phyloP scores from a whole-genome alignment of 768 basidiomycete species.

The Mycena capillaripes region DNA sequence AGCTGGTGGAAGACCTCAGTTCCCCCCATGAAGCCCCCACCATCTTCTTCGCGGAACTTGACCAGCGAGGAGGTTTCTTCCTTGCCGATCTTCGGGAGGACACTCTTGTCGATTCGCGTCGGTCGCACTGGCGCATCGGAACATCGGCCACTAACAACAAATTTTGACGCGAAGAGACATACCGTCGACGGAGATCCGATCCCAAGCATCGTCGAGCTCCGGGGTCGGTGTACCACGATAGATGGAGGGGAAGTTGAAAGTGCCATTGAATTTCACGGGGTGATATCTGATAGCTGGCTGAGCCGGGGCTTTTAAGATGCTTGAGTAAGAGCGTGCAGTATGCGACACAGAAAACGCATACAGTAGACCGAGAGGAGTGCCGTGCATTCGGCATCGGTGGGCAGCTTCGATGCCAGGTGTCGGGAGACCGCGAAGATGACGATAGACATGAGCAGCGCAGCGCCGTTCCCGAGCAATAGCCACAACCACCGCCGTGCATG shows the following conservation, averaged over 20 bases:
- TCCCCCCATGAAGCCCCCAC: neutral
- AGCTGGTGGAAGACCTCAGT: too few relatives aligned
- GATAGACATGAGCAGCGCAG: neutral
- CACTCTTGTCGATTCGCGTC: neutral
- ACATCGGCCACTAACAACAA: neutral
- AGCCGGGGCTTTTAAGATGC: neutral
- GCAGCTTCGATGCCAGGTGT: neutral
- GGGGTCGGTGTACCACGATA: neutral
- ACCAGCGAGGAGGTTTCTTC: neutral
- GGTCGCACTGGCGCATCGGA: neutral
- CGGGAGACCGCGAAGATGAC: neutral
- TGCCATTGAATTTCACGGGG: neutral
- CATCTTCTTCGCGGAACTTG: conserved; percentile 1
- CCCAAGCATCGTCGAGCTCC: neutral
- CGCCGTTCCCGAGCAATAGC: neutral
- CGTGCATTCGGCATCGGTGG: neutral
- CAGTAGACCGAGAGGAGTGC: neutral
- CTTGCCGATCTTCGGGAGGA: neutral
- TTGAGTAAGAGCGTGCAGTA: neutral
- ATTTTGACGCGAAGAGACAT: neutral
- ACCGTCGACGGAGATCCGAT: neutral
- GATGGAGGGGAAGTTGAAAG: neutral
- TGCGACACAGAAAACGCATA: neutral
- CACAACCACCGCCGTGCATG: neutral
- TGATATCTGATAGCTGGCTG: conserved; percentile 1